Evolutionary conservation across 768 basidiomycete genomes (phyloP), one percentile per base, ranked within the genome.

Genomic region (Hypholoma fasciculare): DNA sequence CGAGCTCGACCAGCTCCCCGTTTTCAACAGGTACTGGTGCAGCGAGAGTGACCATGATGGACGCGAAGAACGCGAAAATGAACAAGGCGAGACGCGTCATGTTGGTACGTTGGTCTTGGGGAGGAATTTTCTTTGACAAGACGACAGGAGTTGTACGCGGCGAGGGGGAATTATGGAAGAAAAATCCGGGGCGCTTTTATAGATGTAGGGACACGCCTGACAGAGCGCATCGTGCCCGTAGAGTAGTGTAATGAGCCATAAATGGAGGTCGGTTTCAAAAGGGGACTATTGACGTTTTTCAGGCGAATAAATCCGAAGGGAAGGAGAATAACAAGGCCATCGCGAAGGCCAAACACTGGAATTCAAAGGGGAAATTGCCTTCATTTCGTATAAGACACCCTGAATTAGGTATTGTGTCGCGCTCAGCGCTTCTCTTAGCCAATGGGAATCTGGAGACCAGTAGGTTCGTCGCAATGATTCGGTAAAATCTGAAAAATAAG

Each of bases 11-110:
- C 26, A 65, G 64, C 53, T 64, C 69, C 20, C 67, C 68, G 52
- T 70, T 64, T 64, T 72, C 63, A 59, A 69, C 64, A 26, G 79
- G 73, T 8, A 83, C 63, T 26, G 85, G 84, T 7, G 80, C 72
- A 17, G 82, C 83, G 58, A 81, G 63, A 42, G 69, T 67, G 50
- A 76, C 60, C 56, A 80, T 63, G 58, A 82, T 46, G 62, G 78
- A 73, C 52, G 78, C 68, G 67, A 80, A 72, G 66, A 86, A 61
- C 27, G 76, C 66, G 59, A 77, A 66, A 59, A 74, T 43, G 52
- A 74, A 61, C 54, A 72, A 20, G 38, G 73, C 67, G 62, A 77
- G 52, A 68, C 74, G 76, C 62, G 74, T 76, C 76, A 79, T 82
- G 38, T 34, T 46, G 9, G 30, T 37, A 43, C 42, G 37, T 11